A percentile compares a stretch with the other conserved stretches of the same genome.
These are phyloP conservation scores for Paulownia fortunei DNA, from an alignment of 257 asterid genomes.

Conservation along the genomic window DNA sequence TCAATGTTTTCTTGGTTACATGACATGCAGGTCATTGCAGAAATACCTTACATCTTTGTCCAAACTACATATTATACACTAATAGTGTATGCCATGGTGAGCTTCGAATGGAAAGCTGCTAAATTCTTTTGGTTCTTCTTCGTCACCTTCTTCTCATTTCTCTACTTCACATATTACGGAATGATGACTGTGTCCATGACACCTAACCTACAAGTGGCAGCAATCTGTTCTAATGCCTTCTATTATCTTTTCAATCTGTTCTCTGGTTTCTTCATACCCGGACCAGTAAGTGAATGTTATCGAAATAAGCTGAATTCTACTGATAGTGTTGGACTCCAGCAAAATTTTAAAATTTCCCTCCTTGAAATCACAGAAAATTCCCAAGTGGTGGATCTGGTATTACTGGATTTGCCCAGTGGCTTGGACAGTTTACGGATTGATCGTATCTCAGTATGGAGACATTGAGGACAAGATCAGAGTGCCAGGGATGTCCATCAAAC, in stretches of 20 bases:
- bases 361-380: constrained; percentile 58
- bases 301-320: neutral
- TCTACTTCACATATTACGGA: constrained; percentile 65
- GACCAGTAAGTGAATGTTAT: constrained; percentile 51
- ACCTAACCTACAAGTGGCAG: constrained; percentile 62
- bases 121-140: constrained; percentile 66
- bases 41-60: constrained; percentile 56
- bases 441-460: constrained; percentile 67
- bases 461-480: constrained; percentile 42
- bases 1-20: constrained; percentile 1
- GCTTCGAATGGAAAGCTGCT: constrained; percentile 55
- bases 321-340: neutral
- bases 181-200: constrained; percentile 71
- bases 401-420: constrained; percentile 77
- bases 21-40: constrained; percentile 49
- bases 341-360: neutral
- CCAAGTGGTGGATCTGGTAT: constrained; percentile 84
- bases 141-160: constrained; percentile 57
- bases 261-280: constrained; percentile 69
- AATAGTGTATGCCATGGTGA: constrained; percentile 57
- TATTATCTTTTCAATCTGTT: constrained; percentile 65
- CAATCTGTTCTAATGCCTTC: constrained; percentile 53
- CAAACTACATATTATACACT: constrained; percentile 57
- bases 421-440: constrained; percentile 70
- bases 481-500: constrained; percentile 25